Conservation (phyloP, 495 filamentous ascomycete species). For the Lineolata rhizophorae region DNA sequence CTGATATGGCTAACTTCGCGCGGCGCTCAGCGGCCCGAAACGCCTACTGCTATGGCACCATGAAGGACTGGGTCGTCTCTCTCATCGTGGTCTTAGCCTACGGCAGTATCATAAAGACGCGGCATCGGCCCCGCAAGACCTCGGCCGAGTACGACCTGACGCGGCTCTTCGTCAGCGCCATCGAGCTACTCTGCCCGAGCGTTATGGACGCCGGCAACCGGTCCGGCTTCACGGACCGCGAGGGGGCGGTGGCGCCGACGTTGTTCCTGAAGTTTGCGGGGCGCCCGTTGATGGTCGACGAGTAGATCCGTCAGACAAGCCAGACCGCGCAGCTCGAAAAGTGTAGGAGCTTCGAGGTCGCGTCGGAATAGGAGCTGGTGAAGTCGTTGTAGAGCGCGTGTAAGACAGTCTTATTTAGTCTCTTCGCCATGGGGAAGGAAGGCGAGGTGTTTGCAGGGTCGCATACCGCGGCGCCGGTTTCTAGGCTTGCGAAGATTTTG, state of each 20-base stretch:
- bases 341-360: too few relatives aligned
- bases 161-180: slow-evolving; percentile 61
- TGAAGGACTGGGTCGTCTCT: slow-evolving; percentile 83
- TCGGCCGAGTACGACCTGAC: slow-evolving; percentile 76
- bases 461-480: too few relatives aligned
- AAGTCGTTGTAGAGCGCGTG: too few relatives aligned
- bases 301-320: too few relatives aligned
- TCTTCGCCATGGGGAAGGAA: too few relatives aligned
- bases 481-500: too few relatives aligned
- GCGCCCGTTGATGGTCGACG: slow-evolving; percentile 45
- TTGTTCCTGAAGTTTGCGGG: slow-evolving; percentile 87
- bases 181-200: slow-evolving; percentile 77
- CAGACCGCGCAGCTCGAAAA: too few relatives aligned
- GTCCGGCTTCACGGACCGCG: slow-evolving; percentile 40
- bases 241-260: slow-evolving; percentile 57
- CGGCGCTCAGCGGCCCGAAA: slow-evolving; percentile 74
- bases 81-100: slow-evolving; percentile 83
- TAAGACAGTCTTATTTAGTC: too few relatives aligned
- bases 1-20: too few relatives aligned
- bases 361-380: too few relatives aligned
- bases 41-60: slow-evolving; percentile 80
- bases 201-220: slow-evolving; percentile 78
- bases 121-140: slow-evolving; percentile 54
- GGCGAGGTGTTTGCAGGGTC: too few relatives aligned
- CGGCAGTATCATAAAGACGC: slow-evolving; percentile 73